Conservation (phyloP, 441 rosid species). For the Gossypium schwendimanii region DNA sequence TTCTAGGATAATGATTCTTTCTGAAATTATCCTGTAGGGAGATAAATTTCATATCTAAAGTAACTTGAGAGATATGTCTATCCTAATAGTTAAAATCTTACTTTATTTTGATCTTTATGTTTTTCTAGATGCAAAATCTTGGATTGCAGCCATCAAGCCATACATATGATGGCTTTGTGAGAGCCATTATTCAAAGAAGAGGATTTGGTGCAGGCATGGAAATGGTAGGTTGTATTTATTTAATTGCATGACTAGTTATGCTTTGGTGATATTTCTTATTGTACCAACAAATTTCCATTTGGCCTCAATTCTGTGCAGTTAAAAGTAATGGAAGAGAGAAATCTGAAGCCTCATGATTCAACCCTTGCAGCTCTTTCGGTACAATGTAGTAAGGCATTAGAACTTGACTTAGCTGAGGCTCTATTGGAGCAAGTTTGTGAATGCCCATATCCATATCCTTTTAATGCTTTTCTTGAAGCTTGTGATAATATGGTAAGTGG, state of each 20-base stretch:
- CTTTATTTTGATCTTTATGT: slow-evolving; percentile 9
- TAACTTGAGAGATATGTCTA: neutral
- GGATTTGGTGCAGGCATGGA: slow-evolving; percentile 49
- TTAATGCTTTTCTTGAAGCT: slow-evolving; percentile 61
- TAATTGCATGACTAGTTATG: slow-evolving; percentile 11
- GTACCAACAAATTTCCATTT: slow-evolving; percentile 8
- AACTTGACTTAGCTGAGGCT: slow-evolving; percentile 75
- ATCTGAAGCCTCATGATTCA: slow-evolving; percentile 46
- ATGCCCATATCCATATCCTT: slow-evolving; percentile 39
- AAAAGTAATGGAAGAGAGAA: slow-evolving; percentile 44
- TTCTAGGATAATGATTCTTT: neutral
- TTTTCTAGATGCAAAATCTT: slow-evolving; percentile 59
- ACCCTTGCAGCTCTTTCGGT: slow-evolving; percentile 53
- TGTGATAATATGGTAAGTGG: slow-evolving; percentile 60
- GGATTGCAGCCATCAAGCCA: slow-evolving; percentile 60
- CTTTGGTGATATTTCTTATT: slow-evolving; percentile 8
- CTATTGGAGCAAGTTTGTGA: slow-evolving; percentile 54
- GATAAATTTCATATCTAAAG: neutral
- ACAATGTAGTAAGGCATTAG: slow-evolving; percentile 49
- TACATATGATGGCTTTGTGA: slow-evolving; percentile 58
- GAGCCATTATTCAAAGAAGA: slow-evolving; percentile 46
- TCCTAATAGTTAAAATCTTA: neutral
- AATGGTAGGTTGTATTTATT: slow-evolving; percentile 40
- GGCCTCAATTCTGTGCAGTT: slow-evolving; percentile 36
- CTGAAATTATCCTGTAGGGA: slow-evolving; percentile 5